Base-by-base conservation (phyloP, 2,329 filamentous ascomycete species). In the Fusarium palustre region DNA sequence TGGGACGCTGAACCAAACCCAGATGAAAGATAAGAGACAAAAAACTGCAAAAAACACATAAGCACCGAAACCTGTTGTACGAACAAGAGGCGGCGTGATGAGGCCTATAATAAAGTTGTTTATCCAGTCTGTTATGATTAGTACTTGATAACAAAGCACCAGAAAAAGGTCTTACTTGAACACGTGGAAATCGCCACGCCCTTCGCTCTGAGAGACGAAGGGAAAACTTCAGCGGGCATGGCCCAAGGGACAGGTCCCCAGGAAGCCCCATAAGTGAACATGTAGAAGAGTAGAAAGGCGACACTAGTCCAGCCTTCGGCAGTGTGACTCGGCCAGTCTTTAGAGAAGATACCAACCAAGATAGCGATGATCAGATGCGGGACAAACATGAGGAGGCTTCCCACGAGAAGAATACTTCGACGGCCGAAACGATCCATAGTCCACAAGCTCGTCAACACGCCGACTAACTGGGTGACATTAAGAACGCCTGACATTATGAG, bases 21-120 rank as follows among this genome's bases (percentile, higher is more conserved):
- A 89, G 8, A 74, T 41, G 31, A 77, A 74, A n/a, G 88, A 84
- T 28, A 87, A 78, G 76, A 87, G 85, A 79, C 85, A 87, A 45
- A 89, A 89, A 30, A 77, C 83, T 6, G 85, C 82, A 73, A 89
- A 90, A 64, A 89, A 88, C 65, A 90, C 79, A 74, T 88, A 90
- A 0, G 86, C 84, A 3, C 85, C 85, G 36, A 70, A 78, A 1
- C 74, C 74, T 11, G 68, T 86, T 49, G 86, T 83, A 58, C 87
- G 80, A 8, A 91, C 82, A 6, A 90, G 80, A 1, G 87, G 85
- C 0, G 68, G 63, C 1, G 66, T 67, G 3, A 70, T 67, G 4
- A 69, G 63, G 2, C 66, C 74, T 28, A 90, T 87, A 52, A 88
- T 85, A 66, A 90, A 90, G 75, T 90, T 90, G 74, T 85, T 87